Base-by-base conservation (phyloP, 306 rosid species). In the Lablab purpureus region DNA sequence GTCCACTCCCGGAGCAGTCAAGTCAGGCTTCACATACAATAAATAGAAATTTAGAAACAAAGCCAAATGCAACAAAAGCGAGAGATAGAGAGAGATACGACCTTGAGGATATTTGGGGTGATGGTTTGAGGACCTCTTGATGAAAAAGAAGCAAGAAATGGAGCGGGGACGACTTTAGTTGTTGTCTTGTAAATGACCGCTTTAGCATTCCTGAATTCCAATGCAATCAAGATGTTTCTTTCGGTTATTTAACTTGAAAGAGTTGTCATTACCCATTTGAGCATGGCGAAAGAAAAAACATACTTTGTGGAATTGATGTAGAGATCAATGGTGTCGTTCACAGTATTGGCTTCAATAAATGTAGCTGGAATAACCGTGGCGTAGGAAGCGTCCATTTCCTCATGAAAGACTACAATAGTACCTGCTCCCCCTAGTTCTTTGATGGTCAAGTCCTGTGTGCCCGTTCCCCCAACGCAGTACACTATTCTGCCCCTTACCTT, bases 231-330 rank as follows among this genome's bases (percentile, higher is more conserved):
- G 54, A 5, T 49, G 19, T 15, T 49, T 40, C 45, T 40, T 40
- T 40, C 1, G 5, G 49, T 43, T 43, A 43, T 3, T 43, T 43
- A 43, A 43, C 17, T 43, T 43, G 15, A 51, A 43, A 22, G 0
- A 22, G 49, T 69, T 10, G 46, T 58, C 51, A 40, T 37, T 56
- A 40, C 65, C 5, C 4, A 18, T 12, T 36, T 56, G 28, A 36
- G 12, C 10, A 21, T 41, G 75, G 7, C 2, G 1, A 22, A 75
- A 78, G 30, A 19, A 18, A 19, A 15, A 84, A 66, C 65, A 1
- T 90, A 94, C 98, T 85, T 85, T 58, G 97, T 89, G 72, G 97
- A 76, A 86, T 92, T 94, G 72, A 94, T 88, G 51, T 94, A 94
- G 17, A 3, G 79, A 37, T 84, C 89, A 25, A 92, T 80, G 72